These are phyloP conservation scores for Colletotrichum sidae DNA, from an alignment of 2,329 filamentous ascomycete genomes.

Conservation along the genomic window DNA sequence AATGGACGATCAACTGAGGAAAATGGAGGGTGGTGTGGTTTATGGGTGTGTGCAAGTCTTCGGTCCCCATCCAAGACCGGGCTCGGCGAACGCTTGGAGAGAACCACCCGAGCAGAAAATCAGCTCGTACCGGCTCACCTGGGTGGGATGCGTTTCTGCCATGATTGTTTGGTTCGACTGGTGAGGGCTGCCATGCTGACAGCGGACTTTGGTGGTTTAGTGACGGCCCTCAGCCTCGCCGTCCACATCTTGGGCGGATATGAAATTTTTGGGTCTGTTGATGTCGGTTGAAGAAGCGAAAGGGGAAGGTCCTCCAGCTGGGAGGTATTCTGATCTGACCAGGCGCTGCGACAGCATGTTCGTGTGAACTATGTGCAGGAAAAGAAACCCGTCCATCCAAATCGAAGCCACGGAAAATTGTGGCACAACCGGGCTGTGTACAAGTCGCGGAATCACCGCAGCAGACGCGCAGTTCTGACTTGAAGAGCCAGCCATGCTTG, in stretches of 20 bases:
- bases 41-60: conserved; percentile 27
- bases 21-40: conserved; percentile 17
- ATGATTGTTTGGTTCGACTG: conserved; percentile 14
- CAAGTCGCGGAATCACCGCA: conserved; percentile 12
- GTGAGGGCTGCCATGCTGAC: neutral
- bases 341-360: neutral
- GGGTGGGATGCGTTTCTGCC: neutral
- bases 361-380: neutral
- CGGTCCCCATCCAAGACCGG: conserved; percentile 2
- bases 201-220: neutral
- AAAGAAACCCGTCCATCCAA: neutral
- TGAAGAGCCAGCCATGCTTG: neutral
- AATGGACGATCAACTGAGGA: conserved; percentile 5
- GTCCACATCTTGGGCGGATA: neutral
- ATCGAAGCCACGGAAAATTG: neutral
- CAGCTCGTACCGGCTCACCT: conserved; percentile 5
- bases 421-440: conserved; percentile 16
- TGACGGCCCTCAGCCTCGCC: conserved; percentile 6
- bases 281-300: too few relatives aligned
- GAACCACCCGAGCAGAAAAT: neutral
- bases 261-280: too few relatives aligned
- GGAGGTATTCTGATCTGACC: too few relatives aligned
- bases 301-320: too few relatives aligned
- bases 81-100: conserved; percentile 11
- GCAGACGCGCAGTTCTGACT: conserved; percentile 1